Base-by-base conservation (phyloP, 1,139 yeast genomes). In the Lodderomyces jiufengensis region DNA sequence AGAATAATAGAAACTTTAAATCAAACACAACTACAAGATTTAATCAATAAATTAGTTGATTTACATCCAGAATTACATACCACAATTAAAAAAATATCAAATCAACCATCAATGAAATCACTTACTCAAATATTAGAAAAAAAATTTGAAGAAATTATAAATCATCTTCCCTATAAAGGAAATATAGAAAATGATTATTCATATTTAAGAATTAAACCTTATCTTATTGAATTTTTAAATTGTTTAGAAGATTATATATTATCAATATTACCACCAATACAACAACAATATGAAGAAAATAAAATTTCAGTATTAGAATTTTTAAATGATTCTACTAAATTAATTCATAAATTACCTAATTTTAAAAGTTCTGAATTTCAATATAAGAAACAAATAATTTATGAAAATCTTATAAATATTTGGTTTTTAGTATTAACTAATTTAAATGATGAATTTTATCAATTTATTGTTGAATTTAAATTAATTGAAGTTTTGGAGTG, bases 211-310 rank as follows among this genome's bases (percentile, higher is more conserved):
- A 84, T 90, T 38, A 82, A 86, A 51, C 80, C 87, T 2, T 62
- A 68, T 40, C 72, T 88, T 41, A 75, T 79, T 45, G 95, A 86
- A 50, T 86, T 90, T 51, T 72, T 87, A 44, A 73, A 76, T 48
- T 81, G 94, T 32, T 63, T 90, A 37, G 78, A 85, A 28, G 97
- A 88, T 58, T 88, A 82, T 54, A 79, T 87, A 6, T 67, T 84
- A 44, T 80, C 77, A 51, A 84, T 83, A 52, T 67, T 88, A 43
- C 95, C 95, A 14, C 95, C 95, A 8, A 71, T 43, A 94, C 95
- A 15, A 95, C 95, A 9, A 12, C 20, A 23, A 7, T 14, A 32
- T 20, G 23, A 70, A 78, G 40, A 88, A 83, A 52, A 54, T 66
- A 12, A 78, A 13, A 54, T 71, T 15, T 71, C 71, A 39, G 76